Percentiles rank a stretch among this genome's conserved stretches.
Conservation (phyloP, 192 early-diverging fungal genomes). For the Linnemannia elongata region DNA sequence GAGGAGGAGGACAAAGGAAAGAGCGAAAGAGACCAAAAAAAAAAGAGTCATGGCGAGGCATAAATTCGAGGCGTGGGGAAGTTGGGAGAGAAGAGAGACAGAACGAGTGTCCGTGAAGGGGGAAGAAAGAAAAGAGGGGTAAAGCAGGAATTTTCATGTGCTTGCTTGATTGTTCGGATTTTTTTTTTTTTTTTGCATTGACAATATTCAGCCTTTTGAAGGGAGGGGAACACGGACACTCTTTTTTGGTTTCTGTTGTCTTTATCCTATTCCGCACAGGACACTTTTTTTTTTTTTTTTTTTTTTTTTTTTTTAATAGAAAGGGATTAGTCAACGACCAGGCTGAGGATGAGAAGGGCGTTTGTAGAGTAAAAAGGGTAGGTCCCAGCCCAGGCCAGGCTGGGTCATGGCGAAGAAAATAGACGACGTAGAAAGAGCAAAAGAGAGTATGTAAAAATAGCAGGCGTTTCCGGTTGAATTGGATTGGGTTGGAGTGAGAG, state of each 20-base stretch:
- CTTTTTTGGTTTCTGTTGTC: background rate
- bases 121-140: background rate
- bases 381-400: background rate
- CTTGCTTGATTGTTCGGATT: background rate
- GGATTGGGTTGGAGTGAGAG: background rate
- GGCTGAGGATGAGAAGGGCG: background rate
- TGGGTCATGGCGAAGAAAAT: background rate
- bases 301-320: background rate
- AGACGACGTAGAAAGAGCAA: background rate
- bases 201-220: too few species aligned
- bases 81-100: background rate
- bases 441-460: background rate
- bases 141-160: constrained; percentile 3
- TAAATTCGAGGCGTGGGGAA: background rate
- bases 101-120: too few species aligned
- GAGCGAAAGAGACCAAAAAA: background rate
- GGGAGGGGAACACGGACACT: background rate
- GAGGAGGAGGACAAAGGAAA: background rate
- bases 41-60: background rate
- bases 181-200: constrained; percentile 7
- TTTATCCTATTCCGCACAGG: background rate
- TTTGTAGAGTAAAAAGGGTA: background rate
- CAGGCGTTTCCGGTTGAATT: too few species aligned
- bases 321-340: background rate
- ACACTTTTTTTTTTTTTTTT: background rate